Evolutionary conservation across 805 yeast genomes (phyloP), one percentile per base, ranked within the genome.

Genomic region (Pichia heedii): DNA sequence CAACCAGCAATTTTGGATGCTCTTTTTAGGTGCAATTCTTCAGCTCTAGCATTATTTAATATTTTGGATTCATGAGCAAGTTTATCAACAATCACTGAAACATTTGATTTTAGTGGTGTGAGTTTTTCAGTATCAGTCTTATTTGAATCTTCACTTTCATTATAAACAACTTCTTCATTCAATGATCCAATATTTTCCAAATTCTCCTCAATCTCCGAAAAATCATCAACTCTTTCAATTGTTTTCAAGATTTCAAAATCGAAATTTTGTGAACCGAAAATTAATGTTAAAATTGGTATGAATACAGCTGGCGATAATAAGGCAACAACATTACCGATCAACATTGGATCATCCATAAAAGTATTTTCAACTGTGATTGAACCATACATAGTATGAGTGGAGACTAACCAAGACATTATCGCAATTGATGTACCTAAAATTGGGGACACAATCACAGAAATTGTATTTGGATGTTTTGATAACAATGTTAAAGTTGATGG

Each of bases 301-400:
- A 79, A 70, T 16, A 87, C 61, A 16, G 75, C 56, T 10, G 96
- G 95, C 2, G 89, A 74, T 42, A 78, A 67, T 48, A 88, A 65
- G 0, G 96, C 90, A 41, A 86, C 88, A 38, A 86, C 78, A 61
- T 88, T 88, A 47, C 96, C 96, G 3, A 81, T 79, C 49, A 87
- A 70, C 96, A 89, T 89, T 34, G 96, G 83, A 57, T 84, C 74
- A 61, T 89, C 95, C 50, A 72, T 75, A 51, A 90, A 93, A n/a
- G 94, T 77, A 41, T 47, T 44, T 61, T 65, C 59, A 69, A 72
- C 72, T 7, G 72, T 72, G 36, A 74, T 64, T 4, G 60, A 50
- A 32, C 73, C 71, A 45, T 60, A 65, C 37, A 66, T 52, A 3
- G 66, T 62, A 49, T 69, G 73, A 9, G 79, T 72, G 41, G 73